Evolutionary conservation across 306 rosid species (phyloP).

Genomic region (Geum urbanum): DNA sequence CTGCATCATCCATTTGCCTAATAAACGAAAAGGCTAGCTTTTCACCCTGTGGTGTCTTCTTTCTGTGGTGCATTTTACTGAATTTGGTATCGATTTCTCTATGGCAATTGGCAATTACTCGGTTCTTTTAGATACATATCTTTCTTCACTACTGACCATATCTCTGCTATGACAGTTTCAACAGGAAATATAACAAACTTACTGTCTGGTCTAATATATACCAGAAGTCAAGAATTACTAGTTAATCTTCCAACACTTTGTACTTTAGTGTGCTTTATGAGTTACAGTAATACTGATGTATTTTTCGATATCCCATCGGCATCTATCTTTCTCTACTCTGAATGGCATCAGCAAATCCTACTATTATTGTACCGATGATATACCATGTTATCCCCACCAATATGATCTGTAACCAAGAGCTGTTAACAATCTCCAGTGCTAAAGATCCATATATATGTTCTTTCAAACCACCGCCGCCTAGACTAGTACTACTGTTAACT

Average conservation of each 20-base stretch:
- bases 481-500: background rate
- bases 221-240: background rate
- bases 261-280: background rate
- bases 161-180: background rate
- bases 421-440: conserved; percentile 75
- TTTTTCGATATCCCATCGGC: background rate
- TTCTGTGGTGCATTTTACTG: too few relatives aligned
- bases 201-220: background rate
- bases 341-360: conserved; percentile 42
- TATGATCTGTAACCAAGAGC: conserved; percentile 58
- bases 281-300: background rate
- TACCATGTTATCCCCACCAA: conserved; percentile 74
- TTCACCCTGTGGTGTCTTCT: too few relatives aligned
- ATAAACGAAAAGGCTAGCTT: too few relatives aligned
- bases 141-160: background rate
- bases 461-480: conserved; percentile 30
- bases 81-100: too few relatives aligned
- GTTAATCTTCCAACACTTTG: background rate
- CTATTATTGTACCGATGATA: conserved; percentile 44
- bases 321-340: conserved; percentile 29
- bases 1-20: too few relatives aligned
- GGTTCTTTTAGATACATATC: too few relatives aligned
- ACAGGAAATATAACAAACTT: background rate
- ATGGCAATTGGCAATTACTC: too few relatives aligned
- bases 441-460: conserved; percentile 76